phyloP scores from a whole-genome alignment of 192 early-diverging fungal genomes.

The Gonapodya prolifera region DNA sequence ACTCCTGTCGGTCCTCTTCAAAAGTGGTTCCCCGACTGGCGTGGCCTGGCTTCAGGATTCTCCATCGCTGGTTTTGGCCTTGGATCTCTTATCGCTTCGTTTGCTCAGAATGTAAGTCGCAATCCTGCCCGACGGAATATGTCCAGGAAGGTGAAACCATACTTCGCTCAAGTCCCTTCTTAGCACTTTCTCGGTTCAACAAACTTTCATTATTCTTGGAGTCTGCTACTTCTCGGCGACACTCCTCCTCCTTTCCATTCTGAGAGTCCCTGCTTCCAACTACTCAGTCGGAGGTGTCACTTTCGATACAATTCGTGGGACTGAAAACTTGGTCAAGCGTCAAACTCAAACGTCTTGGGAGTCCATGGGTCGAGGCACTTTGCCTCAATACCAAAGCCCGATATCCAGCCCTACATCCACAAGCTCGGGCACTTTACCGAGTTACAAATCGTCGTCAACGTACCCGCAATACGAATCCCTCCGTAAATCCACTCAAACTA shows the following conservation, averaged over 20 bases:
- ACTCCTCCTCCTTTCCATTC: conserved; percentile 28
- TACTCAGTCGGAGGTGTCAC: conserved; percentile 51
- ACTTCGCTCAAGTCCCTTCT: not conserved
- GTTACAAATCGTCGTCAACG: too few species aligned
- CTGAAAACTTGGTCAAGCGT: too few species aligned
- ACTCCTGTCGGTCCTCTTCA: conserved; percentile 27
- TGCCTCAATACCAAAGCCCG: too few species aligned
- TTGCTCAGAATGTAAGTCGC: not conserved
- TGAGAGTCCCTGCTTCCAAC: conserved; percentile 50
- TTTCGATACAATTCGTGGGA: conserved; percentile 23
- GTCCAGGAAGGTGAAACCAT: not conserved
- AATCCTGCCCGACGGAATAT: not conserved
- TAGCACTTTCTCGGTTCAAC: not conserved
- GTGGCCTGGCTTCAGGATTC: conserved; percentile 4
- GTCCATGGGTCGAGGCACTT: too few species aligned
- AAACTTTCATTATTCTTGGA: not conserved
- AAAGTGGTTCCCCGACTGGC: conserved; percentile 3
- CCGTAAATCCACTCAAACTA: too few species aligned
- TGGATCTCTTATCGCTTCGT: not conserved
- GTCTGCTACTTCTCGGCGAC: not conserved
- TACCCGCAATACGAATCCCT: too few species aligned
- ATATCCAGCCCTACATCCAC: too few species aligned
- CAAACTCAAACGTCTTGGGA: too few species aligned
- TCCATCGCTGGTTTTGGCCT: not conserved
- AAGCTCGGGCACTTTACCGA: too few species aligned